phyloP scores from a whole-genome alignment of 768 basidiomycete genomes.

The Lyophyllum atratum region DNA sequence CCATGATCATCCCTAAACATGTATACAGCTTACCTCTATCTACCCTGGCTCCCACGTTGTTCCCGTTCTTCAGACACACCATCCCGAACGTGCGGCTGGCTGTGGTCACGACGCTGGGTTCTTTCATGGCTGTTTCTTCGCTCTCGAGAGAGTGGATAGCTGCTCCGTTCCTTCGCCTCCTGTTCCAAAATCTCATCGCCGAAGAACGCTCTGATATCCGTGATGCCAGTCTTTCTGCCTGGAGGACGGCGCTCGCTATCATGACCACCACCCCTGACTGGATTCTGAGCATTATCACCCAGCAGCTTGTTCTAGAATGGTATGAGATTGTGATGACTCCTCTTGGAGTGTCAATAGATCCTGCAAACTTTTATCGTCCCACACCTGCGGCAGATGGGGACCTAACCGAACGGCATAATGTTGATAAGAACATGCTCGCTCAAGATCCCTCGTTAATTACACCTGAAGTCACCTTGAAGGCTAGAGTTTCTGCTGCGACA shows the following conservation, averaged over 20 bases:
- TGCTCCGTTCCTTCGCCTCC: conserved; percentile 72
- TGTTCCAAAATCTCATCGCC: conserved; percentile 92
- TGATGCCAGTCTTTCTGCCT: conserved; percentile 67
- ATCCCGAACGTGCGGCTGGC: conserved; percentile 91
- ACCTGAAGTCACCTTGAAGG: conserved; percentile 74
- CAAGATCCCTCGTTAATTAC: conserved; percentile 88
- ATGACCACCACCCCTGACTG: conserved; percentile 45
- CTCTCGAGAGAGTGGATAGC: conserved; percentile 83
- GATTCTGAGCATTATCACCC: conserved; percentile 55
- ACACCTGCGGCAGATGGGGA: conserved; percentile 48
- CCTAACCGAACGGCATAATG: conserved; percentile 77
- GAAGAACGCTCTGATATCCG: conserved; percentile 91
- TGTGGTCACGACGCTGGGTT: conserved; percentile 85
- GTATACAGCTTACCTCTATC: conserved; percentile 69
- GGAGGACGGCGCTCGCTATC: conserved; percentile 69
- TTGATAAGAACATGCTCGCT: conserved; percentile 93
- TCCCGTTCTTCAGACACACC: conserved; percentile 97
- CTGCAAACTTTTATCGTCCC: conserved; percentile 67
- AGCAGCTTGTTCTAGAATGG: conserved; percentile 76
- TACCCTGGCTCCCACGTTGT: conserved; percentile 83
- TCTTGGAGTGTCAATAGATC: conserved; percentile 76
- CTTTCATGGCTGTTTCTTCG: conserved; percentile 79
- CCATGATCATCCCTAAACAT: background rate
- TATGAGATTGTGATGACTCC: conserved; percentile 89
- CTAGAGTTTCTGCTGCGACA: conserved; percentile 74